Evolutionary conservation across 2,329 filamentous ascomycete genomes (phyloP).

Genomic region (Aspergillus caelatus): DNA sequence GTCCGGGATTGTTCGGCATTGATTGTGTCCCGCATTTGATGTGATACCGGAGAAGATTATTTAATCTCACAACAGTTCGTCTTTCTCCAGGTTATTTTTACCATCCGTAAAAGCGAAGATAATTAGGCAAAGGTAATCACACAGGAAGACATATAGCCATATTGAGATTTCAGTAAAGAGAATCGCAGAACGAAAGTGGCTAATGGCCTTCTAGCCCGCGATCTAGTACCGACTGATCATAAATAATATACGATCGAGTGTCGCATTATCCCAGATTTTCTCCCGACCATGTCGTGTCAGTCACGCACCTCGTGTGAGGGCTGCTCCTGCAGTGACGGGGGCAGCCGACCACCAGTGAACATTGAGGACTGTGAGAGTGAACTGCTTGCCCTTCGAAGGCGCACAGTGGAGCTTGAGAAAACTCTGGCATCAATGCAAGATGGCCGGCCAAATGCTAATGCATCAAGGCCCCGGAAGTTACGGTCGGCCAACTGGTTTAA

Average conservation of each 20-base stretch:
- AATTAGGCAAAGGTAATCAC: neutral
- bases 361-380: constrained; percentile 48
- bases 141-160: neutral
- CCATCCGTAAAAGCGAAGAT: neutral
- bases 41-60: neutral
- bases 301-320: constrained; percentile 34
- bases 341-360: constrained; percentile 27
- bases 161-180: neutral
- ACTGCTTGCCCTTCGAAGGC: constrained; percentile 40
- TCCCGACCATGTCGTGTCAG: constrained; percentile 21
- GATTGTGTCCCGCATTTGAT: neutral
- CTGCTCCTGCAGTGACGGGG: constrained; percentile 34
- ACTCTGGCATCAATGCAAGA: constrained; percentile 33
- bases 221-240: neutral
- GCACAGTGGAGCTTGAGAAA: constrained; percentile 42
- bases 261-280: neutral
- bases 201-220: neutral
- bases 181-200: neutral
- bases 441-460: constrained; percentile 11
- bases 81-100: neutral
- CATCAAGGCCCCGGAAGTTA: constrained; percentile 31
- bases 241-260: neutral
- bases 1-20: constrained; percentile 18
- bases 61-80: neutral
- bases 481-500: constrained; percentile 52